Evolutionary conservation across 1,284 basidiomycete species (phyloP), one percentile per base, ranked within the genome.

Genomic region (Microbotryomycetes sp.): DNA sequence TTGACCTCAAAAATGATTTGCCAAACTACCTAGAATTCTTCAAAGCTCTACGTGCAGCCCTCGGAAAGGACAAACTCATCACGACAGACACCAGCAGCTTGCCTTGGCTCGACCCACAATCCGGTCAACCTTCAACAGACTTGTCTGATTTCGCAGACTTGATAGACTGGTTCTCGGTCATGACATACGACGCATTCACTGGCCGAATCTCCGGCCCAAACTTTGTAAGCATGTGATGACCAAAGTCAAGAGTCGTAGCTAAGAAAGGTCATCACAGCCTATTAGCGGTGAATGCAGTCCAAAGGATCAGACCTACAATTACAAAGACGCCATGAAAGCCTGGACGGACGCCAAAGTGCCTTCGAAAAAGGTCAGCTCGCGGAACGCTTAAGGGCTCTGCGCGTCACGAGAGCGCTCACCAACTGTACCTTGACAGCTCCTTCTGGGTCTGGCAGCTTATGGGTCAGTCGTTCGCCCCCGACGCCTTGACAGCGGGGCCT

Each of bases 1-100:
- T 64, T n/a, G 63, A 65, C 54, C 27, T 47, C 15, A 52, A 51
- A 13, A 64, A 64, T 26, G 63, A 65, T 30, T 50, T 65, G 5
- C 29, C 27, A 11, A 65, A 65, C 24, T 29, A 52, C 15, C 26
- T 65, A 16, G 7, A 23, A 0, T 58, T 65, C 27, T 29, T 65
- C 16, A 50, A 56, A 21, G 47, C 26, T 1, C 47, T 65, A 2
- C 56, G 63, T 0, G 45, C 26, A 1, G 59, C 57, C 26, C 48
- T 65, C 18, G 63, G 63, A 5, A 21, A 16, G 6, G 63, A 65
- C 57, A 61, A 61, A 41, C 2, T 59, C 24, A 56, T 65, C 23
- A 30, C 52, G 3, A 35, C 51, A 2, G 63, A 65, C 9, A 65
- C 63, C 1, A 56, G 53, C 4, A 7, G 53, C 5, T 23, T 23